Evolutionary conservation across 768 basidiomycete species (phyloP), one percentile per base, ranked within the genome.

Genomic region (Rhodotorula graminis): DNA sequence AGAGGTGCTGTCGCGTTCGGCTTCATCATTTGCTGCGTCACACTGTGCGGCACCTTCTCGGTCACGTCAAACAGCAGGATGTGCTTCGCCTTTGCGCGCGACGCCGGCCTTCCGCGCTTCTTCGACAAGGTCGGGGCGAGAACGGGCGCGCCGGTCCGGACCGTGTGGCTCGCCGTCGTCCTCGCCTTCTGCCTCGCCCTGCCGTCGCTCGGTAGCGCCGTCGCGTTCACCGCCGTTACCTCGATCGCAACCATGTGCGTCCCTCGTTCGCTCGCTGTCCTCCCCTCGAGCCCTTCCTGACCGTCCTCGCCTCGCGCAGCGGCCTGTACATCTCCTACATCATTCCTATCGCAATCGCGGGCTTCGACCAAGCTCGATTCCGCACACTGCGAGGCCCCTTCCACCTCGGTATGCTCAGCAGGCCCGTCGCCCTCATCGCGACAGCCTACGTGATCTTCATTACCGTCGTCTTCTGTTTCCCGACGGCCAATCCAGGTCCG

Each of bases 81-180:
- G 90, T 89, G 89, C 88, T 92, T 87, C 78, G 88, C 89, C 0
- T 91, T 90, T 77, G 84, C 88, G 8, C 85, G 90, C 50, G 90
- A 92, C 79, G 87, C 89, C 0, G 89, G 85, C 19, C 84, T 90
- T 37, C 89, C 90, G 72, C 84, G 78, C 49, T 89, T 87, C 80
- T 87, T 90, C 80, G 85, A 85, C 75, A 84, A 87, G 73, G 89
- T 90, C 49, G 85, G 86, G 80, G 66, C 80, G 19, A 83, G 83
- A 62, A 85, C 84, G 82, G 85, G 84, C 77, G 88, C 86, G 7
- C 90, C 90, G 5, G 84, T 89, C 65, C 84, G 89, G 19, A 88
- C 90, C 42, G 89, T 91, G 4, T 91, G 90, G 90, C 85, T 91
- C 56, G 89, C 89, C 2, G 89, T 88, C 74, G 86, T 87, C 14